These are phyloP conservation scores for Chaetomiaceae sp. DNA, from an alignment of 2,329 filamentous ascomycete genomes.

Conservation along the genomic window DNA sequence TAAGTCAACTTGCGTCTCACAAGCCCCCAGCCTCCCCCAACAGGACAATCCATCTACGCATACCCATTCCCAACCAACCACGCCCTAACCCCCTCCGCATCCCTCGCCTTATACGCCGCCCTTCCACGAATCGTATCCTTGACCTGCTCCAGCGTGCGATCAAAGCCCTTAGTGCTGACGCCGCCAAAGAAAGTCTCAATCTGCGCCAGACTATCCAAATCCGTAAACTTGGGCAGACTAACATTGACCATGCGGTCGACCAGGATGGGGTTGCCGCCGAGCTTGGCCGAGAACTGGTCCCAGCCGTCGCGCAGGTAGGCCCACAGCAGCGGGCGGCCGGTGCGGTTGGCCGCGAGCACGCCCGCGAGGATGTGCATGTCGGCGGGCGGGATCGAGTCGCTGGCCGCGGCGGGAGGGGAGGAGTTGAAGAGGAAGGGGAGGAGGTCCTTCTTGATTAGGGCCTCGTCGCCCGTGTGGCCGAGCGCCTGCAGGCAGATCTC, in stretches of 20 bases:
- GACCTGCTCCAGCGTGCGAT: constrained; percentile 78
- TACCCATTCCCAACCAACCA: constrained; percentile 55
- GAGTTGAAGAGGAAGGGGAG: constrained; percentile 75
- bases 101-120: constrained; percentile 75
- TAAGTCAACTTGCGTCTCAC: too few species aligned
- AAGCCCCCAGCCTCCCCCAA: too few species aligned
- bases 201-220: constrained; percentile 63
- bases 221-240: constrained; percentile 73
- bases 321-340: constrained; percentile 74
- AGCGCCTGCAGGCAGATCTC: constrained; percentile 76
- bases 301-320: constrained; percentile 81
- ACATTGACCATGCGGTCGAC: constrained; percentile 83
- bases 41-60: constrained; percentile 16
- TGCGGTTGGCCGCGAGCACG: constrained; percentile 66
- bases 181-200: constrained; percentile 79
- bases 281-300: constrained; percentile 63
- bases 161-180: constrained; percentile 82
- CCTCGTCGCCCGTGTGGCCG: constrained; percentile 64
- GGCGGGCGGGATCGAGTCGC: constrained; percentile 68
- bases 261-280: constrained; percentile 75
- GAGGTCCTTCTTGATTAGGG: constrained; percentile 61
- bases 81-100: constrained; percentile 66
- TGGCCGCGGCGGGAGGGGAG: constrained; percentile 44
- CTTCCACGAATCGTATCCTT: constrained; percentile 81
- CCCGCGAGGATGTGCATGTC: constrained; percentile 82